phyloP scores from a whole-genome alignment of 345 rosid species.

The Acer campestre region DNA sequence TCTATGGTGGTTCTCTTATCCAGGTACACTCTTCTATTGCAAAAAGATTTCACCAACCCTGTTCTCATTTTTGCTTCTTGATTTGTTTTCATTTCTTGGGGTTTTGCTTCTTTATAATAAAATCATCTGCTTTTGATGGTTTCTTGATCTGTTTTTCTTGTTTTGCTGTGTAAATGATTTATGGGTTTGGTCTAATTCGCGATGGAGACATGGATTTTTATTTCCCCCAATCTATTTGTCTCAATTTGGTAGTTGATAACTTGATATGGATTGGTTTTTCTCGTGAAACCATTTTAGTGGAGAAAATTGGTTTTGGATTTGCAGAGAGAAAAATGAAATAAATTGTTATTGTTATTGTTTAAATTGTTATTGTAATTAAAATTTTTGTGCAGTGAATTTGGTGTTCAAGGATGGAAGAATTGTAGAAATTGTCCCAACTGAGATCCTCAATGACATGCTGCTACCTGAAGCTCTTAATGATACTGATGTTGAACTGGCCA shows the following conservation, averaged over 20 bases:
- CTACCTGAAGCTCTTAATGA: neutral
- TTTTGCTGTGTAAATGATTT: neutral
- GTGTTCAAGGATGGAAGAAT: constrained; percentile 33
- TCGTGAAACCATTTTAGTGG: neutral
- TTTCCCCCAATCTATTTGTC: neutral
- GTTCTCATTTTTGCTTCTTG: neutral
- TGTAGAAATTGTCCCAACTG: constrained; percentile 13
- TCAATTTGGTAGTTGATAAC: no score
- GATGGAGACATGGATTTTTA: neutral
- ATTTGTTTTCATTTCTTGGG: neutral
- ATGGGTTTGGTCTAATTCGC: neutral
- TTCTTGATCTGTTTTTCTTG: neutral
- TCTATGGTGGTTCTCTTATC: constrained; percentile 66
- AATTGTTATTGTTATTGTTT: neutral
- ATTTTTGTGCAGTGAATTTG: constrained; percentile 28
- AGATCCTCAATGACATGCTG: constrained; percentile 6
- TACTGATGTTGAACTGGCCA: constrained; percentile 25
- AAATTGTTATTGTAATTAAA: neutral
- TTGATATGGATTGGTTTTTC: neutral
- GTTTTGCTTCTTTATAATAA: neutral
- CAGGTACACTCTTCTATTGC: constrained; percentile 38
- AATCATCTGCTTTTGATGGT: neutral
- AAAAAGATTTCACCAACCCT: constrained; percentile 4
- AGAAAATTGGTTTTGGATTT: neutral
- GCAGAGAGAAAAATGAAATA: neutral